Evolutionary conservation across 164 flowering plant species (phyloP).

Genomic region (Pachysandra terminalis): DNA sequence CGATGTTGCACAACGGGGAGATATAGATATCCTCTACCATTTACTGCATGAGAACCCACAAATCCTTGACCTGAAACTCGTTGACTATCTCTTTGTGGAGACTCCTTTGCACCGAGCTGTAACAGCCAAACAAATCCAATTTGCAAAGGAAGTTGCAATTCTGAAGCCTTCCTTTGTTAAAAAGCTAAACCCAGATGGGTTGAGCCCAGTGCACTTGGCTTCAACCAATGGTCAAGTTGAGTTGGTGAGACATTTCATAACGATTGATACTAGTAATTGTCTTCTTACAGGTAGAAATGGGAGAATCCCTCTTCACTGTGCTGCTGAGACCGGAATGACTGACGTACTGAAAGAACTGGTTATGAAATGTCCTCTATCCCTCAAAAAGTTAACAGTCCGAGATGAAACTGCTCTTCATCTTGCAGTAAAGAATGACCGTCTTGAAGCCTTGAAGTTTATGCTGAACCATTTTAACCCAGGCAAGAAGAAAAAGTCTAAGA

Average conservation of each 20-base stretch:
- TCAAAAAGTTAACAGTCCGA: not conserved
- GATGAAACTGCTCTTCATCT: conserved; percentile 1
- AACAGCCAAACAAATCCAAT: not conserved
- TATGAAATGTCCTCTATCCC: not conserved
- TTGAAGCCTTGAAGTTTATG: not conserved
- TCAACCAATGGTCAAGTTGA: not conserved
- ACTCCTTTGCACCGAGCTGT: not conserved
- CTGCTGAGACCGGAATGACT: not conserved
- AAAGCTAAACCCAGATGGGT: not conserved
- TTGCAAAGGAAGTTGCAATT: not conserved
- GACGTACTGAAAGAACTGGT: not conserved
- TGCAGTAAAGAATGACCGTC: not conserved
- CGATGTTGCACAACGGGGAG: too few species aligned
- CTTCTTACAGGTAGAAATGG: not conserved
- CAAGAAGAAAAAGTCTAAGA: too few species aligned
- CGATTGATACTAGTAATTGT: not conserved
- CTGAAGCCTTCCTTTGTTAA: not conserved
- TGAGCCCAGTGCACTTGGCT: not conserved
- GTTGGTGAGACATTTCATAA: not conserved
- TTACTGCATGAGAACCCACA: too few species aligned
- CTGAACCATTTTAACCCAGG: not conserved
- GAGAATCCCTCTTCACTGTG: not conserved
- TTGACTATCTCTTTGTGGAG: not conserved
- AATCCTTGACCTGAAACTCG: too few species aligned
- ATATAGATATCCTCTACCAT: too few species aligned